Evolutionary conservation across 805 yeast species (phyloP), one percentile per base, ranked within the genome.

Genomic region (Peterozyma xylosa): DNA sequence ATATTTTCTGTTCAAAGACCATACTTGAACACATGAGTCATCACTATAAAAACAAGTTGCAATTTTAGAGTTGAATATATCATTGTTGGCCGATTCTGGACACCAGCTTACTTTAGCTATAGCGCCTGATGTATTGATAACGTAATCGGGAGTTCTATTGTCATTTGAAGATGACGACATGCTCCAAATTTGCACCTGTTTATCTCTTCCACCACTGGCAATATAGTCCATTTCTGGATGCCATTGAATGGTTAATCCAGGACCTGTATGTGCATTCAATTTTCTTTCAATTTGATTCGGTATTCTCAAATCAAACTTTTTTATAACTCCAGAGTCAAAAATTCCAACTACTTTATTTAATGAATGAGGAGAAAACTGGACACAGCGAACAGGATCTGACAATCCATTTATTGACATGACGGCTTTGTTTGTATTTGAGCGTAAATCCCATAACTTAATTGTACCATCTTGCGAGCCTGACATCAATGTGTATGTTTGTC

Each of bases 191-290:
- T 85, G 87, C 33, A 85, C 69, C 51, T 80, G 82, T 42, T 84
- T 82, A 62, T 93, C 99, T 53, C 97, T 72, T 7, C 99, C 99
- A 13, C 97, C 97, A 16, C 96, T 86, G 5, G 82, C 81, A 16
- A 93, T 74, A 53, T 82, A 86, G 49, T 90, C 96, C 33, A 72
- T 59, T 34, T 79, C 81, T 0, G 95, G 95, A 56, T 90, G 96
- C 81, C 96, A 89, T 53, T 87, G 89, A 4, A 93, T 61, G 4
- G 95, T 78, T 14, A 90, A 66, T 0, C 96, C 98, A 2, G 96
- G 95, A 0, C 96, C 96, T 2, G 88, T 76, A 58, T 91, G 98
- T 3, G 96, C 95, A 53, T 83, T 86, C 58, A 93, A 73, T 47
- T 82, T 79, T 42, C 81, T 68, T 53, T 91, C 97, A 41, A 68